Evolutionary conservation across 2,329 filamentous ascomycete species (phyloP).

Genomic region (Fonsecaea nubica): DNA sequence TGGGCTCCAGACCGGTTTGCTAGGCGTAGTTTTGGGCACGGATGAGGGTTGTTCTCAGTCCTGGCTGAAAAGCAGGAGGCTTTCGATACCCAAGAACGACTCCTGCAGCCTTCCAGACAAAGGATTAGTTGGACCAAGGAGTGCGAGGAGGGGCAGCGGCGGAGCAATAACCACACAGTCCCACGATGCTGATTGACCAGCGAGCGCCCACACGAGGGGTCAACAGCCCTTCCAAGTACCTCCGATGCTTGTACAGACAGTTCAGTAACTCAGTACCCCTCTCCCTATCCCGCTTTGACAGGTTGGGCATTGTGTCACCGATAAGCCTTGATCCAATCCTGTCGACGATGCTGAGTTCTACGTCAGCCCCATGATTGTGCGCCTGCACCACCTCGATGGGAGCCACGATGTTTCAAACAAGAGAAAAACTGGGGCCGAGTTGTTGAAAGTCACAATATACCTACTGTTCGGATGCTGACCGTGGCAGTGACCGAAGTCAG

Average conservation of each 20-base stretch:
- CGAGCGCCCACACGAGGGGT: background rate
- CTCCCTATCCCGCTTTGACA: conserved; percentile 6
- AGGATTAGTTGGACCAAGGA: conserved; percentile 8
- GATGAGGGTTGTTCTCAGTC: background rate
- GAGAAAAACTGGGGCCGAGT: conserved; percentile 3
- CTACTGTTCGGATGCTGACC: conserved; percentile 13
- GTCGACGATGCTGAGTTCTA: background rate
- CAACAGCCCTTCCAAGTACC: background rate
- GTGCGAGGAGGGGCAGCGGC: background rate
- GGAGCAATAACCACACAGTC: background rate
- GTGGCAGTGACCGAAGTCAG: conserved; percentile 12
- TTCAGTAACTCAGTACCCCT: no score
- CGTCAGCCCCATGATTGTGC: conserved; percentile 16
- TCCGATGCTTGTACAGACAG: background rate
- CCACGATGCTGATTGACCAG: background rate
- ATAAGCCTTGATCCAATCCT: conserved; percentile 12
- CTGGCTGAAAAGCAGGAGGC: background rate
- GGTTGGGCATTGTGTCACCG: conserved; percentile 22
- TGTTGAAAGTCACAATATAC: conserved; percentile 15
- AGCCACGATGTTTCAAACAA: conserved; percentile 14
- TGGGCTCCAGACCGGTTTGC: conserved; percentile 1
- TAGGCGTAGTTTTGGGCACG: conserved; percentile 28
- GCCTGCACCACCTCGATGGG: conserved; percentile 6
- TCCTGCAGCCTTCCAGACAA: background rate
- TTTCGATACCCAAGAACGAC: background rate